Evolutionary conservation across 306 rosid species (phyloP).

Genomic region (Cyamopsis tetragonoloba): DNA sequence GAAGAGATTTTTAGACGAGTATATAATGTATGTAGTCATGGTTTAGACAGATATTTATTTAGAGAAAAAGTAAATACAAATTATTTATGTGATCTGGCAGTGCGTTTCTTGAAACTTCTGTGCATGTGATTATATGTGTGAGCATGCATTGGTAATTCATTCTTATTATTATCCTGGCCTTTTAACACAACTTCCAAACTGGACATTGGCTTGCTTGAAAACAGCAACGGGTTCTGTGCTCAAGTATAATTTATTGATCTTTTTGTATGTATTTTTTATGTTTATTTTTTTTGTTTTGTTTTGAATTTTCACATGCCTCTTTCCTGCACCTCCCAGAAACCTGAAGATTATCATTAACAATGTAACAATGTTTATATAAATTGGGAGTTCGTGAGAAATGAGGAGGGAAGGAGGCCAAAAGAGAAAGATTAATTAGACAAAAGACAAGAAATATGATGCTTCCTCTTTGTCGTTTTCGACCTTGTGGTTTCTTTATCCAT

Average conservation of each 20-base stretch:
- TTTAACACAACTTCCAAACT: background rate
- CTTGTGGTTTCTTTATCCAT: slow-evolving; percentile 14
- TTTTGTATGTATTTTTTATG: too few species aligned
- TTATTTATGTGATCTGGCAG: slow-evolving; percentile 4
- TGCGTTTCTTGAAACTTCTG: background rate
- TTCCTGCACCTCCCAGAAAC: background rate
- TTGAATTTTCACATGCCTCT: background rate
- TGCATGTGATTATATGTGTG: background rate
- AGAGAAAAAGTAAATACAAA: slow-evolving; percentile 15
- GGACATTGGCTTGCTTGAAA: background rate
- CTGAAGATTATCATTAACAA: too few species aligned
- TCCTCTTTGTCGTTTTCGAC: slow-evolving; percentile 23
- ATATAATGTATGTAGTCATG: slow-evolving; percentile 20
- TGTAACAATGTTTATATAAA: background rate
- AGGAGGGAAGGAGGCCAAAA: background rate
- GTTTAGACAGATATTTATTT: slow-evolving; percentile 16
- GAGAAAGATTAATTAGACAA: background rate
- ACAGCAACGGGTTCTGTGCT: background rate
- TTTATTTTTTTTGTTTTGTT: background rate
- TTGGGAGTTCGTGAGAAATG: background rate
- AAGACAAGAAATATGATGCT: slow-evolving; percentile 10
- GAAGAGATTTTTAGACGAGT: slow-evolving; percentile 24
- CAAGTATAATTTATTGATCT: background rate
- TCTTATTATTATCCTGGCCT: background rate
- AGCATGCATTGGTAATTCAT: background rate